These are phyloP conservation scores for Mortierella sp. DNA, from an alignment of 371 early-diverging fungal genomes.

Conservation along the genomic window DNA sequence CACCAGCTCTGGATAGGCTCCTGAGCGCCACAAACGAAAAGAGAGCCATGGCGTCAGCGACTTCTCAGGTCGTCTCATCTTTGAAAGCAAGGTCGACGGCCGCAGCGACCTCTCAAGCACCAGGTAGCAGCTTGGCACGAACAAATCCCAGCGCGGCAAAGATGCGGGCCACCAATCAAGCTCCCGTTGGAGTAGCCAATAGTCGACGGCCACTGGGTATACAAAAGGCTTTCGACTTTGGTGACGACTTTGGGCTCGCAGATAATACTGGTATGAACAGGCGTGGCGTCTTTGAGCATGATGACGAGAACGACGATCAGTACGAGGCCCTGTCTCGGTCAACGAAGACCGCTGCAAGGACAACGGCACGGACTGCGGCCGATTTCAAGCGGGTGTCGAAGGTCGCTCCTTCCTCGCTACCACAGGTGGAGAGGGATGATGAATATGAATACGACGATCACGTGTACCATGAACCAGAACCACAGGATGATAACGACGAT, in stretches of 20 bases:
- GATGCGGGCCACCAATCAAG: too few relatives aligned
- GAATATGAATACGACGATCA: slow-evolving; percentile 6
- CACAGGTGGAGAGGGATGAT: neutral
- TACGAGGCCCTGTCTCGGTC: neutral
- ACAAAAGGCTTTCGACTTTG: slow-evolving; percentile 40
- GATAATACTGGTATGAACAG: too few relatives aligned
- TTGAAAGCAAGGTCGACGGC: neutral
- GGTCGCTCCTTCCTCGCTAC: neutral
- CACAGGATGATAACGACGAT: slow-evolving; percentile 5
- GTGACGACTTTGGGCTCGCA: slow-evolving; percentile 1
- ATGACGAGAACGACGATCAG: neutral
- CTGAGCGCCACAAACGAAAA: slow-evolving; percentile 18
- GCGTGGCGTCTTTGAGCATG: too few relatives aligned
- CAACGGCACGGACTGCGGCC: slow-evolving; percentile 10
- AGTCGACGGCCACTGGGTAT: neutral
- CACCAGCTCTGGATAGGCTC: slow-evolving; percentile 35
- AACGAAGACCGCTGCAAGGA: neutral
- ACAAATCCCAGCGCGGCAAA: neutral
- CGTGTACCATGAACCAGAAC: slow-evolving; percentile 5
- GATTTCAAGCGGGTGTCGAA: slow-evolving; percentile 22
- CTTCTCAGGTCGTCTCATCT: too few relatives aligned
- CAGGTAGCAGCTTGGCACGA: neutral
- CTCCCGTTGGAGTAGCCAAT: too few relatives aligned
- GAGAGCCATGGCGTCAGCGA: too few relatives aligned
- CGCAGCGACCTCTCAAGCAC: neutral